Evolutionary conservation across 768 basidiomycete genomes (phyloP).

Genomic region (Auriscalpium microsporum): DNA sequence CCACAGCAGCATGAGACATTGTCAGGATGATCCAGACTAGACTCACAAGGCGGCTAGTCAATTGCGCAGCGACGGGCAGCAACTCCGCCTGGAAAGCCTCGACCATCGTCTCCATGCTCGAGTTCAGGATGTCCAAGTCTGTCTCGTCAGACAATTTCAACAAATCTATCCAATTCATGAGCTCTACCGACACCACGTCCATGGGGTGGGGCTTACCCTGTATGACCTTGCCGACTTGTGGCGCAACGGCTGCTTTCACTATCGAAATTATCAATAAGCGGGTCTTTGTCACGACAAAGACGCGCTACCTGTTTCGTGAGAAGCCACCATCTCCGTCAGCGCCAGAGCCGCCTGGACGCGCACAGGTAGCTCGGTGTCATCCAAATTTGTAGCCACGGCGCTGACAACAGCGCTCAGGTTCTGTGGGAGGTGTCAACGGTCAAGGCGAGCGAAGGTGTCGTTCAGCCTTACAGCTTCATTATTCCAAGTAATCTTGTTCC

Average conservation of each 20-base stretch:
- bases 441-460: too few species aligned
- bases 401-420: slow-evolving; percentile 56
- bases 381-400: slow-evolving; percentile 56
- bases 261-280: slow-evolving; percentile 2
- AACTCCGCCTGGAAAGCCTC: slow-evolving; percentile 79
- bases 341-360: slow-evolving; percentile 77
- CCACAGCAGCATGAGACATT: neutral
- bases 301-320: slow-evolving; percentile 51
- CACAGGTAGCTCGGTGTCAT: slow-evolving; percentile 76
- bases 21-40: neutral
- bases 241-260: slow-evolving; percentile 65
- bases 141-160: slow-evolving; percentile 87
- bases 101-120: slow-evolving; percentile 80
- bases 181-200: neutral
- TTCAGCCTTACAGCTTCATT: slow-evolving; percentile 43
- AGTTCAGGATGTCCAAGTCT: slow-evolving; percentile 77
- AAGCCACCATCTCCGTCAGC: slow-evolving; percentile 64
- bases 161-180: slow-evolving; percentile 42
- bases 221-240: slow-evolving; percentile 79
- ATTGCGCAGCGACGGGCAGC: slow-evolving; percentile 74
- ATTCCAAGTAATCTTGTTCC: slow-evolving; percentile 60
- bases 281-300: neutral
- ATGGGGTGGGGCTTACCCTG: slow-evolving; percentile 43
- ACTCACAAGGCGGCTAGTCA: slow-evolving; percentile 67
- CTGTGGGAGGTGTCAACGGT: slow-evolving; percentile 25